Conservation (phyloP, 306 rosid species). For the Acacia melanoxylon region DNA sequence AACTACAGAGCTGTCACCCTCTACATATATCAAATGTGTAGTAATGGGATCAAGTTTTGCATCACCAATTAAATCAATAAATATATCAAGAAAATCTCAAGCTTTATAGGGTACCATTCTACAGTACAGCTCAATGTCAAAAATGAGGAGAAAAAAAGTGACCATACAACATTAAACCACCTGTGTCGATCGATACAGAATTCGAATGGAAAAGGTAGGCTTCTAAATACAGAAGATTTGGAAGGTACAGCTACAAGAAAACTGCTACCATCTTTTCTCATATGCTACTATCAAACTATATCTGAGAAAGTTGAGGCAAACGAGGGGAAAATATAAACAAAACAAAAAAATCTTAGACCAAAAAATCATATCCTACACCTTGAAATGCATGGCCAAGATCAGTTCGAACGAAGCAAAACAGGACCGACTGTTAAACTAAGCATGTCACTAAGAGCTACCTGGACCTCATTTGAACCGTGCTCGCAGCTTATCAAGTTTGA, state of each 20-base stretch:
- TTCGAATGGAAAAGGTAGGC: conserved; percentile 45
- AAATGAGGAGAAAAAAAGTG: conserved; percentile 1
- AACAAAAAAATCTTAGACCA: conserved; percentile 30
- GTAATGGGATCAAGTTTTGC: background rate
- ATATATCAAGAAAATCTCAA: background rate
- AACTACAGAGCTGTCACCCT: no score
- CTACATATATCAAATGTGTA: no score
- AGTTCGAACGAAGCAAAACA: conserved; percentile 72
- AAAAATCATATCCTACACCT: conserved; percentile 54
- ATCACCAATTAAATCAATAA: background rate
- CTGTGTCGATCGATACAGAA: conserved; percentile 30
- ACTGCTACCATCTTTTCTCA: conserved; percentile 54
- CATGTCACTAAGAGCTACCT: conserved; percentile 87
- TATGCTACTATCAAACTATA: conserved; percentile 56
- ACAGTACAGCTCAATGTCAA: conserved; percentile 18
- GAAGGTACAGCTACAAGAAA: conserved; percentile 51
- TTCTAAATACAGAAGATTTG: conserved; percentile 49
- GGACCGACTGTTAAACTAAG: conserved; percentile 87
- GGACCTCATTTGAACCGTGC: conserved; percentile 93
- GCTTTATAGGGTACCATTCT: conserved; percentile 8
- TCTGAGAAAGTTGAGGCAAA: conserved; percentile 39
- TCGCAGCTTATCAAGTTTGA: conserved; percentile 86
- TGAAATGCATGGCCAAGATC: conserved; percentile 50
- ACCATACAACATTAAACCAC: conserved; percentile 55
- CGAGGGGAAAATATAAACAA: conserved; percentile 41